Conservation (phyloP, 2,329 filamentous ascomycete genomes). For the Aspergillus fischeri region DNA sequence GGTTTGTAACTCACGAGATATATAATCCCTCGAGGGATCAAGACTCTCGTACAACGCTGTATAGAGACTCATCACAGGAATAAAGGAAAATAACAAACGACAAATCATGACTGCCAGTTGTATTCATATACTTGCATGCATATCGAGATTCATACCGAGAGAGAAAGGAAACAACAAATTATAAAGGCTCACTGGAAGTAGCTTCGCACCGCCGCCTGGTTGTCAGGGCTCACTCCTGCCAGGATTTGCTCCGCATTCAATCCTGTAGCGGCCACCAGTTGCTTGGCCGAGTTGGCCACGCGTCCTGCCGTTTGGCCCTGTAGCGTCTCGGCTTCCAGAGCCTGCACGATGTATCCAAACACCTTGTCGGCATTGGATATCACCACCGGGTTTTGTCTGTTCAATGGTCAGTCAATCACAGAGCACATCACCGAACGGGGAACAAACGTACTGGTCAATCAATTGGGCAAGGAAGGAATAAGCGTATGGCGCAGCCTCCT, state of each 20-base stretch:
- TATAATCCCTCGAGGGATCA: not conserved
- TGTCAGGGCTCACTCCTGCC: slow-evolving; percentile 70
- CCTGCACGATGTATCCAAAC: slow-evolving; percentile 81
- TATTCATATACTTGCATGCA: not conserved
- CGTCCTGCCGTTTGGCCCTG: slow-evolving; percentile 76
- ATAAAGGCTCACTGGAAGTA: slow-evolving; percentile 62
- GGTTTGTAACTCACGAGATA: not conserved
- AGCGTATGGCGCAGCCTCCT: slow-evolving; percentile 93
- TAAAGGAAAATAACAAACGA: not conserved
- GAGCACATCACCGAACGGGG: not conserved
- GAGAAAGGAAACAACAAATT: not conserved
- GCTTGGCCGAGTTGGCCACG: slow-evolving; percentile 73
- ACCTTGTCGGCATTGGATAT: slow-evolving; percentile 72
- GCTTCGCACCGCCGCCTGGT: slow-evolving; percentile 72
- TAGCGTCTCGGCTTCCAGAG: slow-evolving; percentile 84
- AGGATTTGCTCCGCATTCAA: slow-evolving; percentile 74
- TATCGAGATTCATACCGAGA: slow-evolving; percentile 4
- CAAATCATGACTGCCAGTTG: not conserved
- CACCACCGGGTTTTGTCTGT: slow-evolving; percentile 79
- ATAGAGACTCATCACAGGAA: not conserved
- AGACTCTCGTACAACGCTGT: not conserved
- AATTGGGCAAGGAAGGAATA: slow-evolving; percentile 88
- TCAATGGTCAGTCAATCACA: slow-evolving; percentile 1
- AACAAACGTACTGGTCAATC: slow-evolving; percentile 79
- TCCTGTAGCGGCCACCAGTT: slow-evolving; percentile 67